Conservation (phyloP, 495 filamentous ascomycete species). For the Penicillium taxi region DNA sequence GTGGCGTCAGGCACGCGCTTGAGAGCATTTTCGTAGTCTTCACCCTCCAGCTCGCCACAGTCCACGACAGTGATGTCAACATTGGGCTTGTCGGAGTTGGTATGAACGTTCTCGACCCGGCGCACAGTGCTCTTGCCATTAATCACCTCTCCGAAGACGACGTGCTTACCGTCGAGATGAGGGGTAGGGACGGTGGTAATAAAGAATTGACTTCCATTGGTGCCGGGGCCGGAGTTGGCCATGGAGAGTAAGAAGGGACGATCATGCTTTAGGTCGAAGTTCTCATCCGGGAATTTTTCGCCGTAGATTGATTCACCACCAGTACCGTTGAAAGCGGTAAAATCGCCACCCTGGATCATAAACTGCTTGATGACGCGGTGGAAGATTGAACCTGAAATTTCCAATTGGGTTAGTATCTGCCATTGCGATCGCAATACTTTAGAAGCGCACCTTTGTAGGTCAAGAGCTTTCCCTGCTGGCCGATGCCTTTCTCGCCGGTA, state of each 20-base stretch:
- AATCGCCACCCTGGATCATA: slow-evolving; percentile 99
- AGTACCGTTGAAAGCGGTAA: slow-evolving; percentile 91
- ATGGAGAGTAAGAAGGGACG: slow-evolving; percentile 92
- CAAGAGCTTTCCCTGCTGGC: slow-evolving; percentile 76
- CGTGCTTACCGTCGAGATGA: slow-evolving; percentile 93
- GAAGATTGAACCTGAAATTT: slow-evolving; percentile 60
- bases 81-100: slow-evolving; percentile 71
- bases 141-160: slow-evolving; percentile 53
- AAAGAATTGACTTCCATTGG: slow-evolving; percentile 98
- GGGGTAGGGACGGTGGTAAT: slow-evolving; percentile 88
- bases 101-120: slow-evolving; percentile 81
- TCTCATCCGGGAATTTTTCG: slow-evolving; percentile 96
- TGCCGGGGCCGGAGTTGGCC: slow-evolving; percentile 91
- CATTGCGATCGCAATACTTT: background rate
- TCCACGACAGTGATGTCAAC: slow-evolving; percentile 67
- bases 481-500: slow-evolving; percentile 85
- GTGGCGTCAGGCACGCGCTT: slow-evolving; percentile 65
- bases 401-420: slow-evolving; percentile 1
- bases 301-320: slow-evolving; percentile 98
- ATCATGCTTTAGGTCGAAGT: slow-evolving; percentile 88
- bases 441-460: slow-evolving; percentile 48
- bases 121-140: slow-evolving; percentile 85
- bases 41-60: slow-evolving; percentile 75
- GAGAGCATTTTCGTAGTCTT: slow-evolving; percentile 53
- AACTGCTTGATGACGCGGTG: slow-evolving; percentile 98